Base-by-base conservation (phyloP, 2,329 filamentous ascomycete species). In the Trichoderma simmonsii region DNA sequence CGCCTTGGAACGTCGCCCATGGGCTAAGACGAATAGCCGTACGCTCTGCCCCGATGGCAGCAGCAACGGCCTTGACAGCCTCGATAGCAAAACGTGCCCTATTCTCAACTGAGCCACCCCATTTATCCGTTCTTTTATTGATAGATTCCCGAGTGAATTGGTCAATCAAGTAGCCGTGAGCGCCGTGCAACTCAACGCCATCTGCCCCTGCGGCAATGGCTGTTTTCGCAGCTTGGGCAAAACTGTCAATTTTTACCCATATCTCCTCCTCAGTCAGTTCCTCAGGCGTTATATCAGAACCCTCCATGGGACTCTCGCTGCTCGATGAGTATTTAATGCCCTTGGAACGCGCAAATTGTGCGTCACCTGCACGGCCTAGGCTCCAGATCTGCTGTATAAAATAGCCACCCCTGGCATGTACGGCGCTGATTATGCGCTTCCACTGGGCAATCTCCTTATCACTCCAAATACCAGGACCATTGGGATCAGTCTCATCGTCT, bases 351-450 rank as follows among this genome's bases (percentile, higher is more conserved):
- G 30, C 57, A 34, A 61, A 61, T 8, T 61, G 18, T 30, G 30
- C 73, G 12, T 74, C 32, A 0, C 73, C 73, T 2, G 85, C 84
- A 2, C 91, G 86, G 9, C 91, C 90, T 0, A 89, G 80, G 2
- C 87, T 86, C 89, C 90, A 92, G 0, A 93, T 82, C 77, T 93
- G 91, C 39, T 86, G 81, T 80, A 85, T 92, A 73, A 92, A 89
- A 76, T 84, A 88, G 21, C 84, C 86, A 6, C 87, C 87, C 75
- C 90, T 90, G 21, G 82, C 83, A 78, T 93, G 91, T 0, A 93
- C 89, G 1, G 86, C 87, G 30, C 89, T 85, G 2, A 87, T 89
- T 57, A 92, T 48, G 43, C 43, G n/a, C 43, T 11, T 48, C 43
- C 43, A 48, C n/a, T 48, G 43, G 1, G 43, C 8, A 21, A 48